Evolutionary conservation across 2,329 filamentous ascomycete species (phyloP).

Genomic region (Claviceps citrina): DNA sequence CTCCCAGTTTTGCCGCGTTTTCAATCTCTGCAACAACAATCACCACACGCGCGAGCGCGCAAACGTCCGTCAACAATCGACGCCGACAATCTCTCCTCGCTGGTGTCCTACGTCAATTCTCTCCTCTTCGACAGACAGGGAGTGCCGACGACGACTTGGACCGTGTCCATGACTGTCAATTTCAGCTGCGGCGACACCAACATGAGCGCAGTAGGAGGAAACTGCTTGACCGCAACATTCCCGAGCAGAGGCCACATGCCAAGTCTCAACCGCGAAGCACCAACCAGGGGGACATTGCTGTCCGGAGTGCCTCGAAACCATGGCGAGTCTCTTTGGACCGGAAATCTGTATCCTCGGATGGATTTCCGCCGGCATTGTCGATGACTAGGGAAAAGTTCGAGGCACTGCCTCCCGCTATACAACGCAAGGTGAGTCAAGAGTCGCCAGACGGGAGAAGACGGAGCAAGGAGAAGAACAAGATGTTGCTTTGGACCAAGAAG

Average conservation of each 20-base stretch:
- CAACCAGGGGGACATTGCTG: slow-evolving; percentile 10
- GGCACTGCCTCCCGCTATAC: slow-evolving; percentile 36
- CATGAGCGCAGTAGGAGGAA: not conserved
- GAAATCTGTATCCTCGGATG: slow-evolving; percentile 8
- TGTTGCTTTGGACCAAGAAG: too few relatives aligned
- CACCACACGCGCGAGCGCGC: slow-evolving; percentile 12
- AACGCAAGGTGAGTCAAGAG: slow-evolving; percentile 37
- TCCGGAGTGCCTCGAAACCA: slow-evolving; percentile 9
- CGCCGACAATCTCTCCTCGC: slow-evolving; percentile 5
- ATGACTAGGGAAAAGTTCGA: slow-evolving; percentile 31
- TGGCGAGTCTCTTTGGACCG: slow-evolving; percentile 14
- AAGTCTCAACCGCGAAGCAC: slow-evolving; percentile 9
- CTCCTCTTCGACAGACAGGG: not conserved
- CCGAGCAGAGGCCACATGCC: slow-evolving; percentile 2
- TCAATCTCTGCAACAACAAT: slow-evolving; percentile 9
- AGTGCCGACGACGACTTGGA: not conserved
- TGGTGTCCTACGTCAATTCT: slow-evolving; percentile 3
- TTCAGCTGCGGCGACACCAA: not conserved
- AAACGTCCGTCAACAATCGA: slow-evolving; percentile 5
- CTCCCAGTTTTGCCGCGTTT: slow-evolving; percentile 4
- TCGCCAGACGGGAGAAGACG: not conserved
- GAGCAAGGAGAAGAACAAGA: not conserved
- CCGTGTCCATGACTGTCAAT: not conserved
- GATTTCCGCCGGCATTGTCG: slow-evolving; percentile 13
- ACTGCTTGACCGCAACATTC: not conserved